Evolutionary conservation across 805 yeast genomes (phyloP).

Genomic region (Saccharomycopsis olivae): DNA sequence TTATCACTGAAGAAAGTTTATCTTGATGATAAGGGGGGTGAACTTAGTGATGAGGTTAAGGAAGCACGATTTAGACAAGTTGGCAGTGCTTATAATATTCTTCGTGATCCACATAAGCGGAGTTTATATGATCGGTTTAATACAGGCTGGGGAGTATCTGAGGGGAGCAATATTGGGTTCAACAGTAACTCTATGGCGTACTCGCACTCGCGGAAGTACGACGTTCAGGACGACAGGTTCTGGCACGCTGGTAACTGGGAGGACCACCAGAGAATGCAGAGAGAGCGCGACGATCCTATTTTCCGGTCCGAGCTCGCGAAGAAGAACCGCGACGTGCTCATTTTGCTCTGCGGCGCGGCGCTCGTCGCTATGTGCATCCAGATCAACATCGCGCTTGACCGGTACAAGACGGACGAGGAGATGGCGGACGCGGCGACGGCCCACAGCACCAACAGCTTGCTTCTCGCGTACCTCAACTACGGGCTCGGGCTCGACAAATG

Average conservation of each 20-base stretch:
- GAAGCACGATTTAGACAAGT: constrained; percentile 30
- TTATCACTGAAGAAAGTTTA: constrained; percentile 4
- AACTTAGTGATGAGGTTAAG: constrained; percentile 21
- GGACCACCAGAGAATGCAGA: constrained; percentile 28
- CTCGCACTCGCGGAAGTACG: constrained; percentile 1
- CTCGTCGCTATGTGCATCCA: constrained; percentile 24
- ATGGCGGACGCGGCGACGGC: constrained; percentile 24
- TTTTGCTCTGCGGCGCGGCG: constrained; percentile 25
- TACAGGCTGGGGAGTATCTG: constrained; percentile 29
- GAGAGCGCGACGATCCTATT: constrained; percentile 19
- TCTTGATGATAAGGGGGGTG: constrained; percentile 14
- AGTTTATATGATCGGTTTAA: constrained; percentile 27
- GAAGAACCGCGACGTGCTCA: constrained; percentile 19
- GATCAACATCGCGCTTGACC: constrained; percentile 33
- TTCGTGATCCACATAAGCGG: constrained; percentile 24
- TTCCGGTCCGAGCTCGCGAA: constrained; percentile 21
- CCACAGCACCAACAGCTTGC: constrained; percentile 25
- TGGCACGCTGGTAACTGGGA: constrained; percentile 45
- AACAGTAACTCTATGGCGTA: neutral
- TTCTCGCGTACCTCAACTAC: constrained; percentile 27
- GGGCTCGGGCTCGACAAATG: constrained; percentile 29
- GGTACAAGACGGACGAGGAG: constrained; percentile 14
- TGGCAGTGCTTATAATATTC: constrained; percentile 26
- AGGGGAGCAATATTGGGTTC: too few relatives aligned
- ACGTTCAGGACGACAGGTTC: constrained; percentile 24